Evolutionary conservation across 2,329 filamentous ascomycete genomes (phyloP), one percentile per base, ranked within the genome.

Genomic region (Chaetomiaceae sp.): DNA sequence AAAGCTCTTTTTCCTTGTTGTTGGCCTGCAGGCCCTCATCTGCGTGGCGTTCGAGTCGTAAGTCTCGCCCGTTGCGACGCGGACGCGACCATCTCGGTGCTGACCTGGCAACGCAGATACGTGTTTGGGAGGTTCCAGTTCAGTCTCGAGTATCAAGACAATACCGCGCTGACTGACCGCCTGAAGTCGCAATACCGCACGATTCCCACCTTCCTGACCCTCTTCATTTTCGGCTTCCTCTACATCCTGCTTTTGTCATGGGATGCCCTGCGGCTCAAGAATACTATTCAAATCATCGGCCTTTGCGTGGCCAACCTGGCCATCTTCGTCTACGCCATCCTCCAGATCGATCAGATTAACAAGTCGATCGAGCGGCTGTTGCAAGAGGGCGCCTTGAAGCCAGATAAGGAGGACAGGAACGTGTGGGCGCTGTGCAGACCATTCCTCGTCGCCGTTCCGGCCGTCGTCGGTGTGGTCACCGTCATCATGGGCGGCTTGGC

Each of bases 241-340:
- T 99, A 97, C 73, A 85, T 96, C 67, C 74, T 97, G 29, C 75
- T 95, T 25, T 77, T 99, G 48, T 88, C 94, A 11, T 97, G 90
- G 80, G 94, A 99, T 75, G 94, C 92, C 14, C 77, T 99, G 54
- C 85, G 90, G 58, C 78, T 92, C 67, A 96, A 96, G 72, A 99
- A 99, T 73, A 99, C 94, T 10, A 99, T 99, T 76, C 94, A 99
- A 71, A 80, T 97, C 68, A 97, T 99, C 62, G 94, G 94, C 40
- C 79, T 99, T 27, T 96, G 92, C 72, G 75, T 95, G 53, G 94
- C 94, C 73, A 97, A 99, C 71, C 71, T 94, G 29, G 92, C 90
- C 36, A 82, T 99, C 61, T 79, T 97, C 65, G 84, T 97, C 58
- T 99, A 99, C 67, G 90, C 92, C 3, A 85, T 88, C 29, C 90